These are phyloP conservation scores for Triadica sebifera DNA, from an alignment of 345 rosid species.

Conservation along the genomic window DNA sequence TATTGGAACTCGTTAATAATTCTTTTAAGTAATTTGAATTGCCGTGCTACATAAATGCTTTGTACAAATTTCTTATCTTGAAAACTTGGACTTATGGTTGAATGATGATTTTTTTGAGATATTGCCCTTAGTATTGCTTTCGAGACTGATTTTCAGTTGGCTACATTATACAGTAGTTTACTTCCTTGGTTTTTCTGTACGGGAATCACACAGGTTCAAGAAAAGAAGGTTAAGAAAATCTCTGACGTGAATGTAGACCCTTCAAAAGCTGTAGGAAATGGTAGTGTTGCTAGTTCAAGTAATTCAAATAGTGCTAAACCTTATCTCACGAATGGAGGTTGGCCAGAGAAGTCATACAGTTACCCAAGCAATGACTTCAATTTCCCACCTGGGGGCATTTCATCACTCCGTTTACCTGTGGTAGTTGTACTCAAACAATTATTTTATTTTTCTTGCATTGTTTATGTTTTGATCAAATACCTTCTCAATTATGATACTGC, in stretches of 20 bases:
- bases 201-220: conserved; percentile 72
- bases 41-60: neutral
- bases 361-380: conserved; percentile 49
- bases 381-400: conserved; percentile 66
- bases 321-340: conserved; percentile 60
- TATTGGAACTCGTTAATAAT: neutral
- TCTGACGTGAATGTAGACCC: conserved; percentile 73
- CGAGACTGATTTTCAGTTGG: conserved; percentile 3
- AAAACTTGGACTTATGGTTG: neutral
- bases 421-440: conserved; percentile 51
- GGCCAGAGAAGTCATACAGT: conserved; percentile 41
- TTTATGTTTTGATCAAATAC: neutral
- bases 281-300: conserved; percentile 68
- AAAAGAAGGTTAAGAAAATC: conserved; percentile 87
- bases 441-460: neutral
- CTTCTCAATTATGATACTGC: conserved; percentile 7
- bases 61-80: neutral
- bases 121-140: neutral
- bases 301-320: conserved; percentile 43
- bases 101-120: neutral
- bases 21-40: neutral
- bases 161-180: conserved; percentile 4
- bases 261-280: conserved; percentile 66
- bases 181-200: conserved; percentile 11
- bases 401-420: conserved; percentile 85